A percentile compares a stretch with the other conserved stretches of the same genome.
Conservation (phyloP, 306 rosid genomes). For the Urtica urens region DNA sequence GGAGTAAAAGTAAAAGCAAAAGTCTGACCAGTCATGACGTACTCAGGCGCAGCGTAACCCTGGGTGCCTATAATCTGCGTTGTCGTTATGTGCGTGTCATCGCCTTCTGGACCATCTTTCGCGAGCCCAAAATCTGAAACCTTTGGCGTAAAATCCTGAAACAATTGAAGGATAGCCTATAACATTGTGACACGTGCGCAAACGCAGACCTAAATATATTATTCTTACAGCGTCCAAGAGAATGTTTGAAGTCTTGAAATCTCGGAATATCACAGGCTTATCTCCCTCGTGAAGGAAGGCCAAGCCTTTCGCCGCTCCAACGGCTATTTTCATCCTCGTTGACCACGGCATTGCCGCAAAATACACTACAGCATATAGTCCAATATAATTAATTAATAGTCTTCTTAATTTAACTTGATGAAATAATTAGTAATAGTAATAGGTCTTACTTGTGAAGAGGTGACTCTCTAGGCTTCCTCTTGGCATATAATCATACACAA, state of each 20-base stretch:
- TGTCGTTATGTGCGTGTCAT: conserved; percentile 47
- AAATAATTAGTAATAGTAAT: no score
- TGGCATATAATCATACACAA: conserved; percentile 64
- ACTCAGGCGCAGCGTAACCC: conserved; percentile 86
- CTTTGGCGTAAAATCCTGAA: conserved; percentile 59
- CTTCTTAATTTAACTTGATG: no score
- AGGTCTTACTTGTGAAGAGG: conserved; percentile 52
- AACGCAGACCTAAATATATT: background rate
- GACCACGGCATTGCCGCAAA: conserved; percentile 68
- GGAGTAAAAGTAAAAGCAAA: background rate
- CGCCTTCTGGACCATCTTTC: conserved; percentile 66
- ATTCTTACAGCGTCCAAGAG: conserved; percentile 58
- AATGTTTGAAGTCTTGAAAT: conserved; percentile 74
- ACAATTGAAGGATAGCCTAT: background rate
- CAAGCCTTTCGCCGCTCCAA: conserved; percentile 71
- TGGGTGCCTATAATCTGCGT: conserved; percentile 60
- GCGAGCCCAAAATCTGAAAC: conserved; percentile 76
- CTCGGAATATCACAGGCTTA: conserved; percentile 73
- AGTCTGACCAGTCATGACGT: conserved; percentile 50
- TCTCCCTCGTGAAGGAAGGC: conserved; percentile 70
- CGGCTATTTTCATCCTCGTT: conserved; percentile 59
- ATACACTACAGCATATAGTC: conserved; percentile 31
- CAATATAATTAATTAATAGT: background rate
- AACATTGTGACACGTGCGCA: background rate
- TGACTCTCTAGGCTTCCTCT: conserved; percentile 72